phyloP scores from a whole-genome alignment of 2,329 filamentous ascomycete genomes.

The Didymellaceae sp. region DNA sequence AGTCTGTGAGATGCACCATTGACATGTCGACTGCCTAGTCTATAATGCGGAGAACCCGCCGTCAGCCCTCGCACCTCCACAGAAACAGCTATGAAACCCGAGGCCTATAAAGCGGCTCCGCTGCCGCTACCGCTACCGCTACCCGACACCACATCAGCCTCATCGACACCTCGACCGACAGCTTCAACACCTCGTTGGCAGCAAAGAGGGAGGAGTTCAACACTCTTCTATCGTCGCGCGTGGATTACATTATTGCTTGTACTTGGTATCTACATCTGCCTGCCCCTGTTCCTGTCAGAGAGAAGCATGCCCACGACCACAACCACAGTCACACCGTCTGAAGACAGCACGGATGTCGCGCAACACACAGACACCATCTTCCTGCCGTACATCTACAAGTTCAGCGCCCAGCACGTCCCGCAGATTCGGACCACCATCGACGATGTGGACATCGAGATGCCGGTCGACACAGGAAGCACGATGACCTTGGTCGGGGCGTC shows the following conservation, averaged over 20 bases:
- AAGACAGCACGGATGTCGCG: constrained; percentile 11
- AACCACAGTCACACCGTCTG: too few relatives aligned
- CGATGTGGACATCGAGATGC: constrained; percentile 38
- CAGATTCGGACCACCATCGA: constrained; percentile 39
- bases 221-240: constrained; percentile 28
- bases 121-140: constrained; percentile 3
- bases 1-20: constrained; percentile 16
- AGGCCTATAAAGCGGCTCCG: constrained; percentile 21
- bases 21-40: constrained; percentile 19
- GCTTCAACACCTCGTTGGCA: constrained; percentile 24
- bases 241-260: too few relatives aligned
- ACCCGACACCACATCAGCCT: too few relatives aligned
- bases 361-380: constrained; percentile 37
- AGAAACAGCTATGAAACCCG: constrained; percentile 31
- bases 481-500: constrained; percentile 43
- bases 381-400: constrained; percentile 40
- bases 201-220: constrained; percentile 27
- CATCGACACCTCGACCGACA: constrained; percentile 7
- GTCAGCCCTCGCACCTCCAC: too few relatives aligned
- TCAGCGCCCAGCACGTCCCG: constrained; percentile 34
- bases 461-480: constrained; percentile 46
- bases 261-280: too few relatives aligned
- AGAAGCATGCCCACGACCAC: too few relatives aligned
- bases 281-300: too few relatives aligned
- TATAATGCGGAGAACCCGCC: constrained; percentile 17